Percentiles rank a stretch among this genome's conserved stretches.
These are phyloP conservation scores for Daldinia vernicosa DNA, from an alignment of 495 filamentous ascomycete genomes.

Conservation along the genomic window DNA sequence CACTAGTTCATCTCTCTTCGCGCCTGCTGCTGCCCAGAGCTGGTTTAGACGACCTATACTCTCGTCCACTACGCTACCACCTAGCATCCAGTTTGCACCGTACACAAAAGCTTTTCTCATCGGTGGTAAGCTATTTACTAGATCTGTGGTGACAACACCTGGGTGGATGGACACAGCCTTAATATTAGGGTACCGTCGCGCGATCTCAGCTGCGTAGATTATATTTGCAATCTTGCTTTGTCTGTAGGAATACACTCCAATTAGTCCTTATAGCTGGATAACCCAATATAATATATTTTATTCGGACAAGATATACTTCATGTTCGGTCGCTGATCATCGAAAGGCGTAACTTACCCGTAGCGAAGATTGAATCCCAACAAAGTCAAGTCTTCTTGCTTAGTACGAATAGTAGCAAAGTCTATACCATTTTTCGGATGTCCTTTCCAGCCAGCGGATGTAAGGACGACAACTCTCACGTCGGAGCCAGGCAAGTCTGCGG, in stretches of 20 bases:
- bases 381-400: constrained; percentile 42
- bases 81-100: constrained; percentile 27
- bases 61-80: constrained; percentile 42
- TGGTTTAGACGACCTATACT: constrained; percentile 65
- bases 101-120: constrained; percentile 45
- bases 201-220: constrained; percentile 53
- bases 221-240: constrained; percentile 62
- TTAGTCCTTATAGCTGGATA: background rate
- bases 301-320: background rate
- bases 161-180: constrained; percentile 70
- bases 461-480: constrained; percentile 54
- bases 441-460: constrained; percentile 44
- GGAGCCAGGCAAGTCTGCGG: constrained; percentile 51
- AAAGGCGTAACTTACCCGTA: constrained; percentile 27
- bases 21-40: constrained; percentile 65
- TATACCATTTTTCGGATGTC: constrained; percentile 51
- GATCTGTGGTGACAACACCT: constrained; percentile 65
- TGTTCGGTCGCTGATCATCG: background rate
- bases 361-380: constrained; percentile 21
- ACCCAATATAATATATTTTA: background rate
- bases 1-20: constrained; percentile 36
- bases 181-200: constrained; percentile 62
- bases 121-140: constrained; percentile 53
- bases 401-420: constrained; percentile 51
- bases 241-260: constrained; percentile 40